These are phyloP conservation scores for Arabidopsis arenosa DNA, from an alignment of 345 rosid genomes.

Conservation along the genomic window DNA sequence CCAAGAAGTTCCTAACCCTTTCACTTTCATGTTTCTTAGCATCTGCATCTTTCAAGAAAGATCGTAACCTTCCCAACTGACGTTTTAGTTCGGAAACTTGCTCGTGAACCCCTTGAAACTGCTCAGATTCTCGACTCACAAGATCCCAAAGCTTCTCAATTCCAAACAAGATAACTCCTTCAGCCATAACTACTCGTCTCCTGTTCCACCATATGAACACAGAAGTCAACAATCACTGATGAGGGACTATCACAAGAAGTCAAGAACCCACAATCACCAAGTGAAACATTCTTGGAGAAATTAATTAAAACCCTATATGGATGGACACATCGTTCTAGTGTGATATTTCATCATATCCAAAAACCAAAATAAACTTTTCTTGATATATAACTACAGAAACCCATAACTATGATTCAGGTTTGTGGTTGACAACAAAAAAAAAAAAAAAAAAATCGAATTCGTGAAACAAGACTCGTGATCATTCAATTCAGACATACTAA, in stretches of 20 bases:
- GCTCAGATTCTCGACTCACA: constrained; percentile 22
- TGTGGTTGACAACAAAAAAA: background rate
- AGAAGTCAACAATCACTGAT: background rate
- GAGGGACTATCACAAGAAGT: background rate
- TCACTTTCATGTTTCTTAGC: constrained; percentile 39
- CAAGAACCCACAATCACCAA: background rate
- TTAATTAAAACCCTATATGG: background rate
- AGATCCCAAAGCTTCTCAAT: constrained; percentile 35
- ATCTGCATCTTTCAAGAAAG: constrained; percentile 43
- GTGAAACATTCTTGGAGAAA: background rate
- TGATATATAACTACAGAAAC: background rate
- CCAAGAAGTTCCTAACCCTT: constrained; percentile 40
- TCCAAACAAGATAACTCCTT: constrained; percentile 34
- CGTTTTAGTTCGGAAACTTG: constrained; percentile 26
- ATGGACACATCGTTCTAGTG: background rate
- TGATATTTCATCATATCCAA: background rate
- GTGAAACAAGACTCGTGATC: background rate
- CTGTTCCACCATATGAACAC: background rate
- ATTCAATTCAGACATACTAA: background rate
- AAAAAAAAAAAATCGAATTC: background rate
- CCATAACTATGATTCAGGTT: background rate
- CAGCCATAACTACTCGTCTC: constrained; percentile 28
- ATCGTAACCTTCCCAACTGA: constrained; percentile 39
- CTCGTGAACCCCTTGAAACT: constrained; percentile 19
- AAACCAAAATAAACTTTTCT: too few relatives aligned